These are phyloP conservation scores for Thalassiosira hispida DNA, from an alignment of 352 stramenopile species.

Conservation along the genomic window DNA sequence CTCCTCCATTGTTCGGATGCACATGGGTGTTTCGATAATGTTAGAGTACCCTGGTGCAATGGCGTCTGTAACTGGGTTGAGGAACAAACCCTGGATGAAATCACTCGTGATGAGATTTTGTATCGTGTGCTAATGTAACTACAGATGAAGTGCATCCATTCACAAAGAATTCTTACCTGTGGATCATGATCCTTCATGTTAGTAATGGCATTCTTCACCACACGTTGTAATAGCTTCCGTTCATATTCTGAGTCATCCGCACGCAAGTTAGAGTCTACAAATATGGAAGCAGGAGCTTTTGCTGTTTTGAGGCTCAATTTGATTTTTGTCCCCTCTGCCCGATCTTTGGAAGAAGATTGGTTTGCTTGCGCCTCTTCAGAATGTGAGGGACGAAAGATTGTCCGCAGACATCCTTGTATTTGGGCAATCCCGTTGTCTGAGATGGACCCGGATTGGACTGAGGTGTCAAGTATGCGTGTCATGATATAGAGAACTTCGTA, in stretches of 20 bases:
- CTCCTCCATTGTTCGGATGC: constrained; percentile 75
- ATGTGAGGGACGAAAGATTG: constrained; percentile 61
- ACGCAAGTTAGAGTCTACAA: constrained; percentile 40
- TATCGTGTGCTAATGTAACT: too few relatives aligned
- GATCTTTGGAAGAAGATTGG: constrained; percentile 19
- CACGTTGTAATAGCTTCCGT: constrained; percentile 60
- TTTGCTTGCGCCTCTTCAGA: constrained; percentile 8
- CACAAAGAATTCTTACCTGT: constrained; percentile 29
- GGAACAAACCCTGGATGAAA: constrained; percentile 66
- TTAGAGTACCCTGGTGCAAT: constrained; percentile 80
- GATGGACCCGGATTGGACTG: constrained; percentile 66
- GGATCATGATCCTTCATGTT: constrained; percentile 77
- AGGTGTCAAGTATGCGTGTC: constrained; percentile 67
- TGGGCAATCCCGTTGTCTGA: constrained; percentile 67
- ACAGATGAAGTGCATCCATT: background rate
- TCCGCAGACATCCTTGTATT: constrained; percentile 68
- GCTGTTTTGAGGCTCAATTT: constrained; percentile 34
- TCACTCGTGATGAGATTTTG: constrained; percentile 5
- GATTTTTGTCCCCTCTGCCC: constrained; percentile 36
- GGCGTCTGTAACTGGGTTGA: constrained; percentile 81
- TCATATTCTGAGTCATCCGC: constrained; percentile 53
- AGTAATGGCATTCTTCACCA: constrained; percentile 70
- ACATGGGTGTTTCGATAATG: constrained; percentile 82
- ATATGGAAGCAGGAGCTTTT: constrained; percentile 34
- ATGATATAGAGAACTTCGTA: constrained; percentile 74